Percentiles rank a stretch among this genome's conserved stretches.
Conservation (phyloP, 2,329 filamentous ascomycete species). For the Ophiostoma sp. region DNA sequence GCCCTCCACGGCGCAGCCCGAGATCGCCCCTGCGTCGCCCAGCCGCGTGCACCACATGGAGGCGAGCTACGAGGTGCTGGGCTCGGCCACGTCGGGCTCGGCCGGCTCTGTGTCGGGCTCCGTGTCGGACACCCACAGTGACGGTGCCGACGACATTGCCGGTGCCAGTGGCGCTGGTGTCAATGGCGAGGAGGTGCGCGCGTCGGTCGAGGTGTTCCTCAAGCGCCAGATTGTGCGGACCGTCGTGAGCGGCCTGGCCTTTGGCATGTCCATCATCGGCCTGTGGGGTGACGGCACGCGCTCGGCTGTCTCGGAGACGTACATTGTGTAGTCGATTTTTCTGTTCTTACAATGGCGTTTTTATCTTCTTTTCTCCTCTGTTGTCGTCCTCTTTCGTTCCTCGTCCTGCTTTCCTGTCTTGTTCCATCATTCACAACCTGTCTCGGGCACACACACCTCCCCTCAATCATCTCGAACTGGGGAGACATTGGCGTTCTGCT, state of each 20-base stretch:
- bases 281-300: slow-evolving; percentile 59
- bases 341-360: background rate
- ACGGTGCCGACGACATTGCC: slow-evolving; percentile 33
- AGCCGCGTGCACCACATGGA: slow-evolving; percentile 48
- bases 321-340: background rate
- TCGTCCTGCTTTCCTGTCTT: no score
- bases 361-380: background rate
- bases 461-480: slow-evolving; percentile 9
- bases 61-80: slow-evolving; percentile 60
- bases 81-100: slow-evolving; percentile 32
- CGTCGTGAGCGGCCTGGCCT: slow-evolving; percentile 50
- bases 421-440: background rate
- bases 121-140: slow-evolving; percentile 38
- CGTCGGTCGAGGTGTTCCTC: slow-evolving; percentile 50
- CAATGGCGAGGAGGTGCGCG: slow-evolving; percentile 59
- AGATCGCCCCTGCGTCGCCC: slow-evolving; percentile 26
- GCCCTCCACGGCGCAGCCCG: slow-evolving; percentile 25
- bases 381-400: background rate
- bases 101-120: slow-evolving; percentile 29
- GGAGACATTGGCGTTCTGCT: slow-evolving; percentile 3
- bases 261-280: slow-evolving; percentile 57
- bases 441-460: background rate
- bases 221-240: slow-evolving; percentile 51
- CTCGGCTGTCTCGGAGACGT: slow-evolving; percentile 18
- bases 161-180: slow-evolving; percentile 42